phyloP scores from a whole-genome alignment of 2,329 filamentous ascomycete genomes.

The Xylaria arbuscula region DNA sequence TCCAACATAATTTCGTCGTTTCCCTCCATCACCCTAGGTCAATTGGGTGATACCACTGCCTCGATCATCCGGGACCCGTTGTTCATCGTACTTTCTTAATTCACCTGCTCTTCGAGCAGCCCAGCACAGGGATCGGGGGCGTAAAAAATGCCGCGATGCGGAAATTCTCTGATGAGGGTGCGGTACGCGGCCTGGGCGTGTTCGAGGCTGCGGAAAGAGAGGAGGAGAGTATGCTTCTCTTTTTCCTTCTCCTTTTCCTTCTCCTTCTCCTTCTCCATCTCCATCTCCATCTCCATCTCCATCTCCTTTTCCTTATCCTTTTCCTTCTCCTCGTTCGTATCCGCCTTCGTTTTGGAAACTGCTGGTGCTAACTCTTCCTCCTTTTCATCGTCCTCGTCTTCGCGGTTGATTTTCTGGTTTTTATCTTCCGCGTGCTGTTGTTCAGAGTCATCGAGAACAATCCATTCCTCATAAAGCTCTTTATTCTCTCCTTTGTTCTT shows the following conservation, averaged over 20 bases:
- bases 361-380: no score
- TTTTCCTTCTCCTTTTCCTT: no score
- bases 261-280: no score
- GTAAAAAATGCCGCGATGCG: not conserved
- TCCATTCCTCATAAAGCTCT: not conserved
- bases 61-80: not conserved
- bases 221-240: not conserved
- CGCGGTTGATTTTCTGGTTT: not conserved
- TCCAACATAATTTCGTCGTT: not conserved
- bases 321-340: no score
- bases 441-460: not conserved
- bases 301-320: no score
- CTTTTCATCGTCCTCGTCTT: not conserved
- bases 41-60: no score
- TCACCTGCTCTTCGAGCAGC: constrained; percentile 18
- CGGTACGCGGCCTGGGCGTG: constrained; percentile 2
- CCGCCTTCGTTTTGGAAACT: no score
- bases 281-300: not conserved
- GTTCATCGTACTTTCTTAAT: not conserved
- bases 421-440: not conserved
- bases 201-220: constrained; percentile 24
- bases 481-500: not conserved
- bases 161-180: not conserved
- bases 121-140: constrained; percentile 18
- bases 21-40: not conserved